phyloP scores from a whole-genome alignment of 805 yeast species.

The Barnettozyma populi region DNA sequence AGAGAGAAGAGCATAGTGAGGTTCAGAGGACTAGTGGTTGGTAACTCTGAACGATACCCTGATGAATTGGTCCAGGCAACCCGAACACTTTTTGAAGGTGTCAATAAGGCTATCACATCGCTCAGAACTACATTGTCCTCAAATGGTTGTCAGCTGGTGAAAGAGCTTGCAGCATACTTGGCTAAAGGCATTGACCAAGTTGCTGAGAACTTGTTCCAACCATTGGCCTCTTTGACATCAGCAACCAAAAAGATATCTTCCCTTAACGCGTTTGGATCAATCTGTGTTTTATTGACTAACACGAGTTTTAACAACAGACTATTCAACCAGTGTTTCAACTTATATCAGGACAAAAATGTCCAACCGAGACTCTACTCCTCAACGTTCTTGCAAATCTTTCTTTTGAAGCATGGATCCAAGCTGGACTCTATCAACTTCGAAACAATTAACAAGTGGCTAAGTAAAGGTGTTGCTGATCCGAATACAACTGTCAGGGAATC shows the following conservation, averaged over 20 bases:
- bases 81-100: conserved; percentile 45
- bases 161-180: conserved; percentile 44
- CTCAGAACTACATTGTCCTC: conserved; percentile 78
- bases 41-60: conserved; percentile 42
- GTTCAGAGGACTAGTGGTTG: conserved; percentile 56
- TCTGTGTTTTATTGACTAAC: conserved; percentile 48
- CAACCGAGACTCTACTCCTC: conserved; percentile 68
- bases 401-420: conserved; percentile 45
- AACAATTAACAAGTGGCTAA: conserved; percentile 43
- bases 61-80: conserved; percentile 31
- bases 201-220: conserved; percentile 30
- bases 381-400: conserved; percentile 59
- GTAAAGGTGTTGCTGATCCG: conserved; percentile 69
- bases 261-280: conserved; percentile 30
- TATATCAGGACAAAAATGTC: conserved; percentile 63
- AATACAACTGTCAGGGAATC: conserved; percentile 74
- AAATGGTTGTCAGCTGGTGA: conserved; percentile 70
- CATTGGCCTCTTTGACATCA: conserved; percentile 29
- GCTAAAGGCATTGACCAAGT: conserved; percentile 26
- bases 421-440: conserved; percentile 32
- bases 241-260: conserved; percentile 35
- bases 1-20: conserved; percentile 60
- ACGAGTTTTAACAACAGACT: conserved; percentile 49
- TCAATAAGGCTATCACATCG: conserved; percentile 62
- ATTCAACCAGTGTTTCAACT: conserved; percentile 41